A percentile compares a stretch with the other conserved stretches of the same genome.
phyloP scores from a whole-genome alignment of 139 green algal species.

The Chlorella ohadii region DNA sequence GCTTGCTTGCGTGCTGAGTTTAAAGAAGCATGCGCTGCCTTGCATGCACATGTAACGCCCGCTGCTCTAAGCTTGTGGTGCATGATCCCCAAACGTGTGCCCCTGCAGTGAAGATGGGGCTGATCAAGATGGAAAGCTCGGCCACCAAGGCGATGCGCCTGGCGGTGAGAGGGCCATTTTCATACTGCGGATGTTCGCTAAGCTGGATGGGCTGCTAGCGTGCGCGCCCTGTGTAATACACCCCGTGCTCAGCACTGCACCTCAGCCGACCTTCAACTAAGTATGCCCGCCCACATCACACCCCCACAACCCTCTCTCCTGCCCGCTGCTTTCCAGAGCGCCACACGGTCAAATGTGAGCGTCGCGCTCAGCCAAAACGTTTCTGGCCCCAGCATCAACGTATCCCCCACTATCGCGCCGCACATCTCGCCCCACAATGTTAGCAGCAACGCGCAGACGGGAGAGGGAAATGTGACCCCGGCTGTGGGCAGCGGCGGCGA shows the following conservation, averaged over 20 bases:
- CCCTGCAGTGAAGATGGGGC: slow-evolving; percentile 31
- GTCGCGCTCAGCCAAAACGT: not conserved
- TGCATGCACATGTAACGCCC: too few species aligned
- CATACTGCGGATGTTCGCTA: too few species aligned
- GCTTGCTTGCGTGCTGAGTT: too few species aligned
- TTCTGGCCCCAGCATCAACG: not conserved
- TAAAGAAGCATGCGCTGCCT: too few species aligned
- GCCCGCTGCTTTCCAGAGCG: not conserved
- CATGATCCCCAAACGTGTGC: too few species aligned
- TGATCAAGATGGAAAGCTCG: slow-evolving; percentile 17
- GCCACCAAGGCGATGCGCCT: not conserved
- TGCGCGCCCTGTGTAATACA: too few species aligned
- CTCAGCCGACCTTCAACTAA: too few species aligned
- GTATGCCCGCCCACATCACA: too few species aligned
- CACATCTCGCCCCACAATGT: slow-evolving; percentile 1
- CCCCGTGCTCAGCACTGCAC: too few species aligned
- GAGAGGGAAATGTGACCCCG: slow-evolving; percentile 10
- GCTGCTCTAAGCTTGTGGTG: too few species aligned
- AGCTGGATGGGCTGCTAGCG: too few species aligned
- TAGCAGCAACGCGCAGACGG: slow-evolving; percentile 20
- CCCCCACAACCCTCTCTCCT: not conserved
- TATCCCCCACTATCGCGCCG: not conserved
- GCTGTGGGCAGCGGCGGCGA: not conserved
- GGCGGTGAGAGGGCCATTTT: not conserved
- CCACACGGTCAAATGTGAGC: not conserved